These are phyloP conservation scores for Talaromyces sp. DNA, from an alignment of 2,329 filamentous ascomycete species.

Conservation along the genomic window DNA sequence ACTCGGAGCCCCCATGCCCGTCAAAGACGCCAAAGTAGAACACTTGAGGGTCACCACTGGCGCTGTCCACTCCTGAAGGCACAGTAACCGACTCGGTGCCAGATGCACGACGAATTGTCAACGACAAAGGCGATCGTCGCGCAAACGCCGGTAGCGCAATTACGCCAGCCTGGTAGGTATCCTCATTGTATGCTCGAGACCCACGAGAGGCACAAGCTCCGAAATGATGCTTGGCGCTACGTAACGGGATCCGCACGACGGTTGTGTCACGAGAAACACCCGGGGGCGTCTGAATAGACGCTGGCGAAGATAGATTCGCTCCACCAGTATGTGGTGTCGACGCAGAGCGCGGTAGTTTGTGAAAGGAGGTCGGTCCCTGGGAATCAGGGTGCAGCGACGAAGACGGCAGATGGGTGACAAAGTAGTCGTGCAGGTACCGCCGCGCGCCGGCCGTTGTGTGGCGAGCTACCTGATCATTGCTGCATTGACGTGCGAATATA, in stretches of 20 bases:
- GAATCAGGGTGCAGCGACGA: conserved; percentile 90
- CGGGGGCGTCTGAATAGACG: conserved; percentile 55
- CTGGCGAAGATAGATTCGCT: conserved; percentile 43
- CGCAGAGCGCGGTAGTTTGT: conserved; percentile 80
- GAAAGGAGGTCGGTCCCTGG: conserved; percentile 61
- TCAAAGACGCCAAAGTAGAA: conserved; percentile 98
- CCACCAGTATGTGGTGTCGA: conserved; percentile 68
- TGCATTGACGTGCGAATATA: conserved; percentile 25
- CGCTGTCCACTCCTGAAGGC: conserved; percentile 56
- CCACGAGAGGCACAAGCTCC: conserved; percentile 75
- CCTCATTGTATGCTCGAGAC: conserved; percentile 84
- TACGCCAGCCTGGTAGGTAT: conserved; percentile 88
- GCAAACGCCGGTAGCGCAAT: conserved; percentile 92
- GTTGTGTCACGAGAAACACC: conserved; percentile 68
- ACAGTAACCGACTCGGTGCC: conserved; percentile 22
- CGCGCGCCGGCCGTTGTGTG: conserved; percentile 18
- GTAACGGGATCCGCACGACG: conserved; percentile 88
- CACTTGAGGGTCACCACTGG: conserved; percentile 85
- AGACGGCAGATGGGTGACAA: conserved; percentile 90
- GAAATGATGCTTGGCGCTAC: conserved; percentile 93
- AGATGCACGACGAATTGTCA: conserved; percentile 38
- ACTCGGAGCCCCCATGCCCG: conserved; percentile 86
- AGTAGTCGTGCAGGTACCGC: conserved; percentile 84
- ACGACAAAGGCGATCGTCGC: conserved; percentile 65
- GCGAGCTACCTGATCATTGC: conserved; percentile 16